Conservation (phyloP, 2,329 filamentous ascomycete species). For the Graphium sp. region DNA sequence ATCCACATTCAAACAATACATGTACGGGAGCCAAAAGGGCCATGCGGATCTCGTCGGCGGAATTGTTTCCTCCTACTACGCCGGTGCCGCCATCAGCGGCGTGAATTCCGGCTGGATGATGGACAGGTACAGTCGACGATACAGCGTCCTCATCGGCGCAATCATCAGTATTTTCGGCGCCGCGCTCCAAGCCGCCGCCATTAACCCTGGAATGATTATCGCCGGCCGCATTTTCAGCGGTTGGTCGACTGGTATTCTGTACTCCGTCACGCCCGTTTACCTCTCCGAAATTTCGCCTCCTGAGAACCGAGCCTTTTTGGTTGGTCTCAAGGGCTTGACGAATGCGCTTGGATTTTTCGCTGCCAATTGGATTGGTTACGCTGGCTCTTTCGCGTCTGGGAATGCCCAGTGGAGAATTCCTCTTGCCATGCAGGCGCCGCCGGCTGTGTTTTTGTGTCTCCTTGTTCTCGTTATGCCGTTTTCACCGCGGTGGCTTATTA, state of each 20-base stretch:
- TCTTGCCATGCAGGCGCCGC: slow-evolving; percentile 14
- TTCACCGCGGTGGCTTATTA: slow-evolving; percentile 14
- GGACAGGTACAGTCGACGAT: too few species aligned
- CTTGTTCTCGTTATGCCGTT: slow-evolving; percentile 10
- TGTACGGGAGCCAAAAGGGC: neutral
- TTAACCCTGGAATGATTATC: slow-evolving; percentile 12
- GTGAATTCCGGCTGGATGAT: slow-evolving; percentile 42
- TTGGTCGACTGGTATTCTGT: slow-evolving; percentile 10
- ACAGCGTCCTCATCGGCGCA: too few species aligned
- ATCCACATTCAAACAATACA: neutral
- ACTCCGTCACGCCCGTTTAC: slow-evolving; percentile 10
- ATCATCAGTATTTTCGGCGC: slow-evolving; percentile 12
- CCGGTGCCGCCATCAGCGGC: slow-evolving; percentile 63
- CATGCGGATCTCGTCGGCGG: neutral
- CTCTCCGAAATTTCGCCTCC: slow-evolving; percentile 11
- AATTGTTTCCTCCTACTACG: slow-evolving; percentile 11
- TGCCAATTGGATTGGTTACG: slow-evolving; percentile 22
- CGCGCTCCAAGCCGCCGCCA: slow-evolving; percentile 10
- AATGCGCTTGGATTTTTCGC: slow-evolving; percentile 18
- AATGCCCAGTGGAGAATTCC: slow-evolving; percentile 16
- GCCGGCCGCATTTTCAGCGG: slow-evolving; percentile 10
- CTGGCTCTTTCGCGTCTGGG: slow-evolving; percentile 13
- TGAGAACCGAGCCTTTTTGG: slow-evolving; percentile 10
- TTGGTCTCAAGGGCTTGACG: slow-evolving; percentile 13
- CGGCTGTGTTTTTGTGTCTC: slow-evolving; percentile 8